Percentiles rank a stretch among this genome's conserved stretches.
Evolutionary conservation across 495 filamentous ascomycete genomes (phyloP).

Genomic region (Xylaria curta): DNA sequence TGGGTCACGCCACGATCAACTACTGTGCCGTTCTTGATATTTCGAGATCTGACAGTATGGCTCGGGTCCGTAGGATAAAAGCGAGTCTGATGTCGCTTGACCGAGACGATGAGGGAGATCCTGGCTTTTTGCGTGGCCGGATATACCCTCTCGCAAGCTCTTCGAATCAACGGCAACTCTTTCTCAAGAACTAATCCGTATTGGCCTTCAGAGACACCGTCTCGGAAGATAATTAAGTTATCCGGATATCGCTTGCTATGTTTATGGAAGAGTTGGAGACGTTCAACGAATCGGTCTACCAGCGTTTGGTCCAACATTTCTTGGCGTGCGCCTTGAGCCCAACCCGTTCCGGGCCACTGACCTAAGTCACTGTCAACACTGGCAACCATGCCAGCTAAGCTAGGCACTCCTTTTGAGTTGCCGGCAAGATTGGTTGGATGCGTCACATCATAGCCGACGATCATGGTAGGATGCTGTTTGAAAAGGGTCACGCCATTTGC

Average conservation of each 20-base stretch:
- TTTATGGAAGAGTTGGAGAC: slow-evolving; percentile 65
- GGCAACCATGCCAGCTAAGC: slow-evolving; percentile 77
- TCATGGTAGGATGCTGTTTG: slow-evolving; percentile 67
- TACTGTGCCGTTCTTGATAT: slow-evolving; percentile 77
- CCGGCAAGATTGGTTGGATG: slow-evolving; percentile 79
- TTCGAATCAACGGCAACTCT: slow-evolving; percentile 50
- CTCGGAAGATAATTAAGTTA: slow-evolving; percentile 86
- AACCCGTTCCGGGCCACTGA: slow-evolving; percentile 73
- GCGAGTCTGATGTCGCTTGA: slow-evolving; percentile 90
- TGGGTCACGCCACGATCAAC: slow-evolving; percentile 88
- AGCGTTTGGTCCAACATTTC: slow-evolving; percentile 67
- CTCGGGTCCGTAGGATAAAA: slow-evolving; percentile 71
- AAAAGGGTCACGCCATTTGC: slow-evolving; percentile 59
- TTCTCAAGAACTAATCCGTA: slow-evolving; percentile 68
- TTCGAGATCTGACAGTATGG: slow-evolving; percentile 57
- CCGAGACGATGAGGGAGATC: slow-evolving; percentile 70
- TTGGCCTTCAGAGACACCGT: slow-evolving; percentile 90
- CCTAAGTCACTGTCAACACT: slow-evolving; percentile 65
- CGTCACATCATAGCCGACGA: slow-evolving; percentile 86
- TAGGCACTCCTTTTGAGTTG: slow-evolving; percentile 59
- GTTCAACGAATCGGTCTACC: slow-evolving; percentile 61
- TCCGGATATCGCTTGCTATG: slow-evolving; percentile 64
- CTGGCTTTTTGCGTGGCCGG: slow-evolving; percentile 57
- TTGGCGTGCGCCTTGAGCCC: slow-evolving; percentile 59
- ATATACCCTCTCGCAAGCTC: slow-evolving; percentile 66